A percentile compares a stretch with the other conserved stretches of the same genome.
phyloP scores from a whole-genome alignment of 1,284 basidiomycete species.

The Thelephora terrestris region DNA sequence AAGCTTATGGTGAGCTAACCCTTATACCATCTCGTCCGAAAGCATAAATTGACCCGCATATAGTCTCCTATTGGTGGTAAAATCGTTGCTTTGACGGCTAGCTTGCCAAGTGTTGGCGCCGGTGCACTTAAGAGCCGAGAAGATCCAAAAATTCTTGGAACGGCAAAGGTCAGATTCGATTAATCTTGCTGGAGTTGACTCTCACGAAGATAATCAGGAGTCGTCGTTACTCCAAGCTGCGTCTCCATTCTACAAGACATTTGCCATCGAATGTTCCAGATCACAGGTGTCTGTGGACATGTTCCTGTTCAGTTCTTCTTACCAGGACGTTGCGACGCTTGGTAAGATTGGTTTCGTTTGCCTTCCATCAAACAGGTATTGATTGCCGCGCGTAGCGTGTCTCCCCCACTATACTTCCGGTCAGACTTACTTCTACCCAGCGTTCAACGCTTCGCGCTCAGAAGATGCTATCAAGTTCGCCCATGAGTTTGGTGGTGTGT shows the following conservation, averaged over 20 bases:
- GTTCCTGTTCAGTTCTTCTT: conserved; percentile 92
- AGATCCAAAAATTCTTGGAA: conserved; percentile 93
- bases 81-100: conserved; percentile 84
- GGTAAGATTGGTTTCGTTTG: conserved; percentile 31
- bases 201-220: conserved; percentile 39
- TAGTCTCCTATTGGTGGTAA: conserved; percentile 90
- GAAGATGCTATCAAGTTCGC: conserved; percentile 98
- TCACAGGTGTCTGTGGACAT: conserved; percentile 98
- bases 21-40: background rate
- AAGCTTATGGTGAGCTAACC: conserved; percentile 69
- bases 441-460: conserved; percentile 88
- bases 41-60: conserved; percentile 7
- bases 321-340: conserved; percentile 93
- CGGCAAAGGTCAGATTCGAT: conserved; percentile 60
- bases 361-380: background rate
- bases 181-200: background rate
- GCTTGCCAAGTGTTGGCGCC: conserved; percentile 81
- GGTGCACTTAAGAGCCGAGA: conserved; percentile 95
- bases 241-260: conserved; percentile 96
- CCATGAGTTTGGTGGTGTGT: conserved; percentile 89
- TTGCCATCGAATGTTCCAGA: conserved; percentile 97
- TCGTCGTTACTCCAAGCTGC: conserved; percentile 81
- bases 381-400: conserved; percentile 44
- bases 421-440: conserved; percentile 97
- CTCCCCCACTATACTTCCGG: conserved; percentile 97